These are phyloP conservation scores for Phytophthora ohioensis DNA, from an alignment of 352 stramenopile genomes.

Conservation along the genomic window DNA sequence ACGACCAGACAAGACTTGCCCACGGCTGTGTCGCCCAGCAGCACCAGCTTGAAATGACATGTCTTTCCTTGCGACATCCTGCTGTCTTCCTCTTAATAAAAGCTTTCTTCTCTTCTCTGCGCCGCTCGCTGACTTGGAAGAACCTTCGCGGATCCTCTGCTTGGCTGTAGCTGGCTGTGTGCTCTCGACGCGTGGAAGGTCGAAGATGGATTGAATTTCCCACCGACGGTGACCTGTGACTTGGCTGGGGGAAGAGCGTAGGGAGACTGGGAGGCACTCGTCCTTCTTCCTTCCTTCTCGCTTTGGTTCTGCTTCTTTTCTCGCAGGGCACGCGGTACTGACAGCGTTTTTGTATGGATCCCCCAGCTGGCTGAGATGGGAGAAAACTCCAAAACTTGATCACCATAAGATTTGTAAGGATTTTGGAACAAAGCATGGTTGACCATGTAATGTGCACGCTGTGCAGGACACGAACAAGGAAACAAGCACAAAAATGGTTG, in stretches of 20 bases:
- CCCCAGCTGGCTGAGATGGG: constrained; percentile 38
- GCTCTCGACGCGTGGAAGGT: constrained; percentile 11
- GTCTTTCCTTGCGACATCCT: constrained; percentile 89
- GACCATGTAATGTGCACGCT: too few relatives aligned
- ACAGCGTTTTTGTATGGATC: constrained; percentile 43
- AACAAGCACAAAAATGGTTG: constrained; percentile 19
- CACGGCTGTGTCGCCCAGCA: constrained; percentile 99
- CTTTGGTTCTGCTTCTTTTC: constrained; percentile 36
- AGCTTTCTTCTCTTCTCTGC: constrained; percentile 16
- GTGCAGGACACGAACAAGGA: background rate
- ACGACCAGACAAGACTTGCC: constrained; percentile 99
- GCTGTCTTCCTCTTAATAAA: constrained; percentile 14
- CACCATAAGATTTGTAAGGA: constrained; percentile 23
- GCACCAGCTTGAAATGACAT: constrained; percentile 99
- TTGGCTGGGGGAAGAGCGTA: constrained; percentile 14
- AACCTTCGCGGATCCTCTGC: constrained; percentile 2
- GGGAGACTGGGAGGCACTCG: constrained; percentile 17
- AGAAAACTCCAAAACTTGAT: constrained; percentile 35
- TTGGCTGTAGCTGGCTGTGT: constrained; percentile 18
- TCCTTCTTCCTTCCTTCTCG: constrained; percentile 41
- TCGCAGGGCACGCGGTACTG: constrained; percentile 33
- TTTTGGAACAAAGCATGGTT: background rate
- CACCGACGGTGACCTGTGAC: background rate
- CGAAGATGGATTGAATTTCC: constrained; percentile 2
- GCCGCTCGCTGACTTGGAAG: constrained; percentile 30